Evolutionary conservation across 805 yeast genomes (phyloP).

Genomic region (Starmerella floricola): DNA sequence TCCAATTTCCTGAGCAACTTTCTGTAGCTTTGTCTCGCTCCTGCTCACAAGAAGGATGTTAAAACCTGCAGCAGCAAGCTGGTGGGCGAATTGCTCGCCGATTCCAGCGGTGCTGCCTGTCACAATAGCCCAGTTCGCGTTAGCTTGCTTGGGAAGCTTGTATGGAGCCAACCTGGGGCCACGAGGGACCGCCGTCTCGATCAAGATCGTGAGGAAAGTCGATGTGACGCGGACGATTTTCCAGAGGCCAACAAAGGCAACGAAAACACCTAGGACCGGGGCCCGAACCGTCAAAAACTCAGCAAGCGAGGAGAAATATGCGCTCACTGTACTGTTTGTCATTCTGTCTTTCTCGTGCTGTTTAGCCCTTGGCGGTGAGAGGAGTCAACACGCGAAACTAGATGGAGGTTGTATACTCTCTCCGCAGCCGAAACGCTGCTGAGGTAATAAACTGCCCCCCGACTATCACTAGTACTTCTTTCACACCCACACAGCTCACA

Average conservation of each 20-base stretch:
- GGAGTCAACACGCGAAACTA: too few species aligned
- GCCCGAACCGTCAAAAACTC: slow-evolving; percentile 1
- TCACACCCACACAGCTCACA: too few species aligned
- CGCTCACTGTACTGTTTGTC: too few species aligned
- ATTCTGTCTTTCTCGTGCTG: too few species aligned
- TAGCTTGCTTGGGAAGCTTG: slow-evolving; percentile 32
- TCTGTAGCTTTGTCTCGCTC: slow-evolving; percentile 62
- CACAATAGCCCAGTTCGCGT: slow-evolving; percentile 68
- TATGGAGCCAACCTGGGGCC: slow-evolving; percentile 10
- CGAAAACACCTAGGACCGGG: slow-evolving; percentile 6
- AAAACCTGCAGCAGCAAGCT: slow-evolving; percentile 75
- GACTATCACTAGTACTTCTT: too few species aligned
- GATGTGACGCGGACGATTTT: slow-evolving; percentile 7
- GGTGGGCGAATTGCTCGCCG: slow-evolving; percentile 82
- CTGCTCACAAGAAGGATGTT: slow-evolving; percentile 76
- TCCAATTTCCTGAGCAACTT: slow-evolving; percentile 50
- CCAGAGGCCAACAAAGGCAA: slow-evolving; percentile 11
- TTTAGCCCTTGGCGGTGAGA: too few species aligned
- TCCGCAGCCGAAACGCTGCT: too few species aligned
- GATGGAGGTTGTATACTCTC: too few species aligned
- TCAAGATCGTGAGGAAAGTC: slow-evolving; percentile 5
- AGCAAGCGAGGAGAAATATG: background rate
- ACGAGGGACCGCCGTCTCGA: slow-evolving; percentile 17
- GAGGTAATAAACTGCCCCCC: too few species aligned
- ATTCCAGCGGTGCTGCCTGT: slow-evolving; percentile 98